Evolutionary conservation across 495 filamentous ascomycete genomes (phyloP).

Genomic region (Pyrenopolyporus hunteri): DNA sequence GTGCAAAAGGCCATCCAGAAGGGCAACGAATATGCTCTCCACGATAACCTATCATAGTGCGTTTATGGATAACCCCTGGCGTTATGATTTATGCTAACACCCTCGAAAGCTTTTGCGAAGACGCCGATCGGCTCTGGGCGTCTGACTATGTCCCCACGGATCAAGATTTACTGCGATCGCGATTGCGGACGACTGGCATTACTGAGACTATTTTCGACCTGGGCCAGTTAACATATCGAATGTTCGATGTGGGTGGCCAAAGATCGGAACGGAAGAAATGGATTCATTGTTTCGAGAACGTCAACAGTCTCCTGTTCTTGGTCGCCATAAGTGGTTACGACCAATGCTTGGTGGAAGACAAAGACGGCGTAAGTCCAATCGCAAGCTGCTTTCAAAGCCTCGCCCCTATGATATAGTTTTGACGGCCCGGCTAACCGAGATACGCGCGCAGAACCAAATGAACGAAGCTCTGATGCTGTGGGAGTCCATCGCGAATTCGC

Average conservation of each 20-base stretch:
- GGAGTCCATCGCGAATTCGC: constrained; percentile 94
- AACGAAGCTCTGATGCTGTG: constrained; percentile 98
- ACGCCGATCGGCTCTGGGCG: constrained; percentile 87
- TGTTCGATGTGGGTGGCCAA: constrained; percentile 99
- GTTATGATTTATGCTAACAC: constrained; percentile 9
- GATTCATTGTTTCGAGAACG: constrained; percentile 99
- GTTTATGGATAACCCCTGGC: constrained; percentile 38
- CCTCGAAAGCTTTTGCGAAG: constrained; percentile 78
- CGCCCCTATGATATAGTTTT: not conserved
- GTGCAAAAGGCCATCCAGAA: constrained; percentile 85
- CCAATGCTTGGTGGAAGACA: constrained; percentile 95
- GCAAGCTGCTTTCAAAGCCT: not conserved
- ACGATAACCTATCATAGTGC: constrained; percentile 95
- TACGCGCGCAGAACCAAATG: constrained; percentile 89
- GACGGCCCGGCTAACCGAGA: constrained; percentile 27
- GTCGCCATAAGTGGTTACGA: constrained; percentile 97
- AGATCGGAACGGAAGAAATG: constrained; percentile 98
- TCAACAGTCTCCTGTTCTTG: constrained; percentile 90
- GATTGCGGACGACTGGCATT: constrained; percentile 93
- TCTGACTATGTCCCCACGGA: constrained; percentile 91
- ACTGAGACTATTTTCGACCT: constrained; percentile 97
- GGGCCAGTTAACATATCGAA: constrained; percentile 92
- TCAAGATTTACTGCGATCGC: constrained; percentile 92
- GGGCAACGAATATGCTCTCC: constrained; percentile 94
- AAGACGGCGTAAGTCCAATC: constrained; percentile 79